A percentile compares a stretch with the other conserved stretches of the same genome.
These are phyloP conservation scores for Ogataea nonfermentans DNA, from an alignment of 805 yeast genomes.

Conservation along the genomic window DNA sequence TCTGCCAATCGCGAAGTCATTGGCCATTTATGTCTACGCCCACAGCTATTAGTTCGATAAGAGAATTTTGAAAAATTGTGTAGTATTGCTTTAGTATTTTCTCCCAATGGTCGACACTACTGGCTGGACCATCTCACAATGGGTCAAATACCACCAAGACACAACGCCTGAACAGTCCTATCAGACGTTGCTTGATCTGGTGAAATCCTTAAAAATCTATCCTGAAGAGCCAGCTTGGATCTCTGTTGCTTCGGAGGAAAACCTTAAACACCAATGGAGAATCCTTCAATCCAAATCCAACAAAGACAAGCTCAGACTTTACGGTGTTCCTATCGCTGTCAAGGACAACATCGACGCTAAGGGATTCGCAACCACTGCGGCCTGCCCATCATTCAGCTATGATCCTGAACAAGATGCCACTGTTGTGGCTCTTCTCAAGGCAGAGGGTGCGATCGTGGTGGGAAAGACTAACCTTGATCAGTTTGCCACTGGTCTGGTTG, in stretches of 20 bases:
- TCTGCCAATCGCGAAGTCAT: neutral
- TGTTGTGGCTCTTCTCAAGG: constrained; percentile 67
- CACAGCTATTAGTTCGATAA: constrained; percentile 1
- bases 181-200: constrained; percentile 42
- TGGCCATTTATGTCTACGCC: constrained; percentile 1
- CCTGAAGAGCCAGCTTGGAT: constrained; percentile 90
- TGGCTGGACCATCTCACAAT: constrained; percentile 83
- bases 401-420: constrained; percentile 71
- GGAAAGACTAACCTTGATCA: constrained; percentile 97
- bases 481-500: constrained; percentile 96
- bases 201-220: constrained; percentile 44
- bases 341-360: constrained; percentile 92
- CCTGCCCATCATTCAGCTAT: constrained; percentile 84
- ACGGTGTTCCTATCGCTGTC: constrained; percentile 93
- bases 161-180: constrained; percentile 63
- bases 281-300: constrained; percentile 61
- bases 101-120: constrained; percentile 27
- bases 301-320: constrained; percentile 60
- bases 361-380: constrained; percentile 86
- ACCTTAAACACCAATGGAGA: constrained; percentile 73
- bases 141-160: constrained; percentile 67
- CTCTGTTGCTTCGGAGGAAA: constrained; percentile 62
- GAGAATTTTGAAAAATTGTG: neutral
- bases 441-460: constrained; percentile 88
- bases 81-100: neutral